Evolutionary conservation across 78 protist genomes (phyloP), one percentile per base, ranked within the genome.

Genomic region (Dictyostelium brefeldianum): DNA sequence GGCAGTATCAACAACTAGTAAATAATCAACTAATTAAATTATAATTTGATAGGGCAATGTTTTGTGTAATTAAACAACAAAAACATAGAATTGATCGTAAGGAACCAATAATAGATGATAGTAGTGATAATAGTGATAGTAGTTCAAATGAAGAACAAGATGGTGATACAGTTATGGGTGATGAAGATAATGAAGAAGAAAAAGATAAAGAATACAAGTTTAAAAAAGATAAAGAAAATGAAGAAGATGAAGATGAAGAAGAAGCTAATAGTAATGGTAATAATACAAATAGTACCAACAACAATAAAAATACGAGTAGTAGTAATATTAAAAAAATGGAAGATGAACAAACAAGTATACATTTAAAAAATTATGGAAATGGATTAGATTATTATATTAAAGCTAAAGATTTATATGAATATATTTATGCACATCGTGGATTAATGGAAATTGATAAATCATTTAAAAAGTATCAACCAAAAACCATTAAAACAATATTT

Each of bases 61-160:
- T 62, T 62, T 62, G 70, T 62, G 22, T 62, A 22, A 62, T 25
- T 22, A 62, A 62, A 62, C 70, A 62, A 62, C 70, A 62, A 62
- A 62, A 2, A 25, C 27, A 22, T 25, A 62, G 70, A 62, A 6
- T 62, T 25, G 70, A 62, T 62, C 10, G 4, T 25, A 62, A 25
- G 22, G 70, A 62, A 36, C n/a, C 4, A 11, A 36, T 11, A 10
- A 0, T 62, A 11, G 41, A 62, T 11, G 70, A 62, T 14, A 62
- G 27, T 62, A 62, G 41, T 62, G 70, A 62, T 62, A 36, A 22
- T 59, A 29, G n/a, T 56, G 27, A 20, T 2, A n/a, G 70, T 2
- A n/a, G 70, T 62, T 29, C n/a, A 11, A 36, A 59, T 0, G n/a
- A 18, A 22, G 65, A 22, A 7, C 17, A 8, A 8, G 31, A 25